These are phyloP conservation scores for Gossypium thurberi DNA, from an alignment of 345 rosid species.

Conservation along the genomic window DNA sequence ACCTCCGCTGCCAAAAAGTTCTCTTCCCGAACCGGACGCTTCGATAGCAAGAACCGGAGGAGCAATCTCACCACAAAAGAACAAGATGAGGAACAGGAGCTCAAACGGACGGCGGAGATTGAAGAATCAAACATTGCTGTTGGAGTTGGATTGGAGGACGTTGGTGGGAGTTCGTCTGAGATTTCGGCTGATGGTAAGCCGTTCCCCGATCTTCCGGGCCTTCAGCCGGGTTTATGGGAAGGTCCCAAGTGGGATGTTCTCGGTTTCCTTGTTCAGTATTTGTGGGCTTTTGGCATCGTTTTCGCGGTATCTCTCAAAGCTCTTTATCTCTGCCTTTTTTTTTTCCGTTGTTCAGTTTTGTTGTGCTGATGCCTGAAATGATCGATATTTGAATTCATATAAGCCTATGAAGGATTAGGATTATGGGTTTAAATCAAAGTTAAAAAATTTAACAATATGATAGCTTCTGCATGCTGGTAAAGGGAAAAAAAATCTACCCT, in stretches of 20 bases:
- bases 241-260: slow-evolving; percentile 74
- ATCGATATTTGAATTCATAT: slow-evolving; percentile 1
- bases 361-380: neutral
- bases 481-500: neutral
- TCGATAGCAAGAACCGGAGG: slow-evolving; percentile 14
- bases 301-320: slow-evolving; percentile 48
- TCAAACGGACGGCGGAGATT: slow-evolving; percentile 19
- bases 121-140: slow-evolving; percentile 21
- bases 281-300: slow-evolving; percentile 84
- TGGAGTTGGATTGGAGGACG: slow-evolving; percentile 20
- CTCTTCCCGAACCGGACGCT: slow-evolving; percentile 58
- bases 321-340: neutral
- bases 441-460: neutral
- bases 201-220: slow-evolving; percentile 59
- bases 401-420: neutral
- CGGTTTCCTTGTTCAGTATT: slow-evolving; percentile 76
- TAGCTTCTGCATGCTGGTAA: neutral
- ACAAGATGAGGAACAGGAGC: slow-evolving; percentile 23
- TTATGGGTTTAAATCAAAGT: neutral
- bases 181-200: slow-evolving; percentile 22
- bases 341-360: neutral
- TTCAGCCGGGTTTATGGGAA: slow-evolving; percentile 67
- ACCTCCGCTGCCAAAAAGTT: slow-evolving; percentile 56
- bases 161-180: slow-evolving; percentile 9
- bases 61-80: slow-evolving; percentile 32